Evolutionary conservation across 805 yeast genomes (phyloP), one percentile per base, ranked within the genome.

Genomic region (Candida schatavii): DNA sequence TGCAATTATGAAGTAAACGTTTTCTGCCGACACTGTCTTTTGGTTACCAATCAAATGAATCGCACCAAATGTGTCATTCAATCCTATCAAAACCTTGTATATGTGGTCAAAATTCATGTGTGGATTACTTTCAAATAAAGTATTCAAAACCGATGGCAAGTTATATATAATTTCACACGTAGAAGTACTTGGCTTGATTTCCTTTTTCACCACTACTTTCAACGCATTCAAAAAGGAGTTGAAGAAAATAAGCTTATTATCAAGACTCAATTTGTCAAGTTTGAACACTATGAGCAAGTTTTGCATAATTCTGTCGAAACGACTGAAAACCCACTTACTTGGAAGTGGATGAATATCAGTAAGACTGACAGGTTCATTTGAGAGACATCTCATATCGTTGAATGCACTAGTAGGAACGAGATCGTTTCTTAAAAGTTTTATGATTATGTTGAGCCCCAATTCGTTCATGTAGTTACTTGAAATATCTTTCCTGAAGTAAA

Each of bases 51-150:
- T 46, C 35, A 61, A 50, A 23, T 46, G 40, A 3, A 52, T 34
- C 2, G 67, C 57, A 18, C 59, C 64, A 48, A 67, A 67, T 0
- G 69, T 57, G 26, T 65, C 70, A 25, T 55, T 59, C 33, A 66
- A 51, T 26, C 48, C 53, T n/a, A 56, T 47, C 3, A 65, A 34
- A 5, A 64, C 42, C 31, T 54, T 57, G 39, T 55, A 50, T 1
- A 59, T 43, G n/a, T 39, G 36, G 3, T 56, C 60, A 39, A 47
- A 58, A 0, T 61, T 37, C 6, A 54, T 28, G 0, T 39, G 25
- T 32, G 47, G 49, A 39, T 39, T 30, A 29, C 35, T 43, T 17
- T 31, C 7, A 33, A 63, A 57, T 29, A 66, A 47, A 5, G 43
- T 40, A 10, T 51, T 53, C 29, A 65, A 46, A 5, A 57, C 48